Base-by-base conservation (phyloP, 495 filamentous ascomycete genomes). In the Pseudevernia furfuracea region DNA sequence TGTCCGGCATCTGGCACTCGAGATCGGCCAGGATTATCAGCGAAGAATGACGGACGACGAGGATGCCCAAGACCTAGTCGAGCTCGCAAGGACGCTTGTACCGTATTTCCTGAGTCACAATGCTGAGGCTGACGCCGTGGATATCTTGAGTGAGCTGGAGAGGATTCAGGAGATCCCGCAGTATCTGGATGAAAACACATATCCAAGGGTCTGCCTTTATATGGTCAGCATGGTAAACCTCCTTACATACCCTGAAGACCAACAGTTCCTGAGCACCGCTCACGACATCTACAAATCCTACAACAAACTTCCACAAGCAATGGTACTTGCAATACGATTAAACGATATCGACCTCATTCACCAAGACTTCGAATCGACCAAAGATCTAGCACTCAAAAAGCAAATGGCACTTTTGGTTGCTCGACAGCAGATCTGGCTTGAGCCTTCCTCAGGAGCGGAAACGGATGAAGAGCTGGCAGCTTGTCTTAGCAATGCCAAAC, bases 201-300 rank as follows among this genome's bases (percentile, higher is more conserved):
- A 95, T 71, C 77, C 87, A 34, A 81, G 94, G 69, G 94, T 96
- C 62, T 97, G 93, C 77, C 75, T 99, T 69, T 99, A 99, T 75
- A 96, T 99, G 87, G 91, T 96, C 69, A 96, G 89, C 80, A 97
- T 97, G 91, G 94, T 99, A 59, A 94, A 93, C 69, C 84, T 97
- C 21, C 85, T 99, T 72, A 97, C 95, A 12, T 96, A 92, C 72
- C 94, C 94, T 37, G 94, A 99, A 78, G 96, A 97, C 72, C 88
- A 96, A 72, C 85, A 87, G 73, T 97, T 97, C 76, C 88, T 99
- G 64, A 82, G 82, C 52, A 92, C 92, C 2, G 92, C 92, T 59
- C 93, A 97, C 75, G 80, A 82, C 61, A 95, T 97, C 74, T 99
- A 99, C 78, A 89, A 87, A 67, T 83, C 87, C 61, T 95, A 96